Evolutionary conservation across 1,139 yeast species (phyloP).

Genomic region (Sugiyamaella castrensis): DNA sequence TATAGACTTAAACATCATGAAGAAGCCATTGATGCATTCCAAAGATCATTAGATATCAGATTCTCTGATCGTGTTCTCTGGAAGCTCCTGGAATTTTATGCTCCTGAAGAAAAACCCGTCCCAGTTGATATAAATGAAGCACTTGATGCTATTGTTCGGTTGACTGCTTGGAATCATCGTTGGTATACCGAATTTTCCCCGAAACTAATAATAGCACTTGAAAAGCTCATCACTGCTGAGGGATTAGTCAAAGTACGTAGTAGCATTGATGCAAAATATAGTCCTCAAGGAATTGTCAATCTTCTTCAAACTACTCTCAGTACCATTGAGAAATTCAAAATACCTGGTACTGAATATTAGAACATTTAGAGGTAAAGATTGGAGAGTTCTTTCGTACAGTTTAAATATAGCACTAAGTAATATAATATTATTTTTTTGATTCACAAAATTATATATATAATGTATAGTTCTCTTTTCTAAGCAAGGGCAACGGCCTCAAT

Average conservation of each 20-base stretch:
- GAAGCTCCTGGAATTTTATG: slow-evolving; percentile 67
- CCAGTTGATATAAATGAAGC: slow-evolving; percentile 42
- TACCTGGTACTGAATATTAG: slow-evolving; percentile 39
- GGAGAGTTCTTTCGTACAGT: too few species aligned
- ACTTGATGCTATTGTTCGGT: slow-evolving; percentile 67
- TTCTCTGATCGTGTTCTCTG: slow-evolving; percentile 81
- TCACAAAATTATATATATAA: neutral
- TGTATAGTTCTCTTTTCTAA: slow-evolving; percentile 26
- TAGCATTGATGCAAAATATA: slow-evolving; percentile 70
- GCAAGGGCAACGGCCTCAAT: slow-evolving; percentile 80
- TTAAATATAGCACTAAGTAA: too few species aligned
- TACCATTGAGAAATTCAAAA: slow-evolving; percentile 48
- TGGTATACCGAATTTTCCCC: slow-evolving; percentile 95
- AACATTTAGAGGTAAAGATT: too few species aligned
- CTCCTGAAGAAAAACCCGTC: slow-evolving; percentile 26
- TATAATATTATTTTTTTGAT: too few species aligned
- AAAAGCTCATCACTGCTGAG: slow-evolving; percentile 65
- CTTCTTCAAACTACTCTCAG: slow-evolving; percentile 55
- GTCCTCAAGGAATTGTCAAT: slow-evolving; percentile 60
- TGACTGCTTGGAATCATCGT: slow-evolving; percentile 93
- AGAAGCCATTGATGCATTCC: slow-evolving; percentile 77
- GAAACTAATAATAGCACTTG: slow-evolving; percentile 52
- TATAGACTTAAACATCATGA: slow-evolving; percentile 72
- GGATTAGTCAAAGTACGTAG: slow-evolving; percentile 75
- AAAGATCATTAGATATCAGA: slow-evolving; percentile 69